Evolutionary conservation across 2,329 filamentous ascomycete species (phyloP), one percentile per base, ranked within the genome.

Genomic region (Calonectria naviculata): DNA sequence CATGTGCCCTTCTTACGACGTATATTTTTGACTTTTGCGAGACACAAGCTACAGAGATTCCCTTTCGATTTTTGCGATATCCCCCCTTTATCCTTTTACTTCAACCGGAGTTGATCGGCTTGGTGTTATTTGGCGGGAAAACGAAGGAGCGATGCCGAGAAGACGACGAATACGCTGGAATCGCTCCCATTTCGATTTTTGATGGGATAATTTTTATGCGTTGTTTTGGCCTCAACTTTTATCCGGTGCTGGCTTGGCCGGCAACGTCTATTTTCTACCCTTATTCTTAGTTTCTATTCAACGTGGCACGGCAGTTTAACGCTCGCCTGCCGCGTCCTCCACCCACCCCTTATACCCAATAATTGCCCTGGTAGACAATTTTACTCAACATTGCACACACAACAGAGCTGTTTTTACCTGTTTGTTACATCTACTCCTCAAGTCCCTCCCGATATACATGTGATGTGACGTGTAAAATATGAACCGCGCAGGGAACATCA

Each of bases 361-460:
- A 80, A 79, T 80, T 80, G 80, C 76, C 74, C 78, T 76, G 74
- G 77, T 80, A 80, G 77, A 79, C 78, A 80, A 79, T 79, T 78
- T 77, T 79, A 79, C 75, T 80, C 75, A 71, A 78, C 75, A 78
- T 81, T 81, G 78, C 75, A 80, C 74, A 80, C 74, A 73, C 68
- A 44, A 63, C 46, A 60, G 34, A 41, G 29, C 36, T n/a, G 31
- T 46, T 58, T 38, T 36, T n/a, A 58, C 15, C 34, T 38, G 17
- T 42, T 19, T 29, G 46, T 42, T 28, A 42, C 19, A 12, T 31
- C 8, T 26, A 21, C 10, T 24, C 52, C 17, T 24, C 52, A 17
- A 38, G 31, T 38, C 31, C 36, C 34, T 10, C n/a, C n/a, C n/a
- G n/a, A n/a, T n/a, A 24, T 29, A 28, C 38, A 62, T 46, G 61